Percentiles rank a stretch among this genome's conserved stretches.
Conservation (phyloP, 352 stramenopile genomes). For the Phytophthora ohioensis region DNA sequence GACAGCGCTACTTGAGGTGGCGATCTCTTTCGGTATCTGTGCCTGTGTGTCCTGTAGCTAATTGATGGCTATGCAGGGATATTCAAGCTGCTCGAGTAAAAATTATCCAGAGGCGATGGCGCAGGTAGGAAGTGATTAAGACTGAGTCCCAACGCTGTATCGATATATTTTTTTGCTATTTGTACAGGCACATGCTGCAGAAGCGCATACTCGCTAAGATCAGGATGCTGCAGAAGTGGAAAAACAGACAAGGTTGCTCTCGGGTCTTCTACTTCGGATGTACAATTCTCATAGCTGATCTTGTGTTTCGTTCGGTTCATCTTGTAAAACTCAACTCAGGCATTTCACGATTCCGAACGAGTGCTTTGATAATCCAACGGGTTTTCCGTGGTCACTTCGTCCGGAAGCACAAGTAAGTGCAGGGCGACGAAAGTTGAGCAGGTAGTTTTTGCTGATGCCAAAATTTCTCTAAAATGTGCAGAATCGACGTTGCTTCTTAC, state of each 20-base stretch:
- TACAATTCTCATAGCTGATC: too few species aligned
- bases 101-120: conserved; percentile 28
- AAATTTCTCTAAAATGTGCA: background rate
- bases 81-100: conserved; percentile 20
- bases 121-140: conserved; percentile 8
- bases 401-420: conserved; percentile 35
- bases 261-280: too few species aligned
- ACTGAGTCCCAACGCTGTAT: background rate
- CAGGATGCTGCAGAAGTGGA: conserved; percentile 44
- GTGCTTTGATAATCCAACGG: conserved; percentile 52
- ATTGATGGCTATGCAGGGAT: conserved; percentile 5
- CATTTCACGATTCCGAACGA: conserved; percentile 41
- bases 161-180: background rate
- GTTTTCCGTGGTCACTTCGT: conserved; percentile 53
- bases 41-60: too few species aligned
- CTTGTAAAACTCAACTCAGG: conserved; percentile 3
- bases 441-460: background rate
- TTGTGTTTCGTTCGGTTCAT: too few species aligned
- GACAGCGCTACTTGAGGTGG: conserved; percentile 45
- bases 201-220: conserved; percentile 20
- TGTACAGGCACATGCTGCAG: conserved; percentile 20
- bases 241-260: conserved; percentile 33
- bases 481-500: conserved; percentile 10
- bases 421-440: background rate
- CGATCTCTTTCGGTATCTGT: background rate